Evolutionary conservation across 1,139 yeast genomes (phyloP).

Genomic region (Blastobotrys ciferrii): DNA sequence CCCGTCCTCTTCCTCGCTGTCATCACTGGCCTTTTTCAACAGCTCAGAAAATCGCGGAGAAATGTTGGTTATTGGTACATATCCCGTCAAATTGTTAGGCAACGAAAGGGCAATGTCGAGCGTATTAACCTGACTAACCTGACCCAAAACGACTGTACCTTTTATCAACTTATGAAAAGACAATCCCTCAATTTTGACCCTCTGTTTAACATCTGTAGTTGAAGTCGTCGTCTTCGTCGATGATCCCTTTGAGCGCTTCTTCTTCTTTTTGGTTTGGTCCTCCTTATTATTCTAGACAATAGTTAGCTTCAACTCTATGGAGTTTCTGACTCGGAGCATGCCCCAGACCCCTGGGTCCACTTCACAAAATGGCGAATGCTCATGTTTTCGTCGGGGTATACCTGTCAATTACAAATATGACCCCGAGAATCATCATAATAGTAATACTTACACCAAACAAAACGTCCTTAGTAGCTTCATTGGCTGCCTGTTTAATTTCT

Average conservation of each 20-base stretch:
- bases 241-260: constrained; percentile 21
- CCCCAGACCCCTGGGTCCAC: no score
- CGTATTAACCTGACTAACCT: constrained; percentile 57
- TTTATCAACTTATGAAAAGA: constrained; percentile 59
- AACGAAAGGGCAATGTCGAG: constrained; percentile 67
- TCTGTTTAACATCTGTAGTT: constrained; percentile 26
- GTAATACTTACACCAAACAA: constrained; percentile 59
- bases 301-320: no score
- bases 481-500: constrained; percentile 89
- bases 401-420: no score
- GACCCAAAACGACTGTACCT: constrained; percentile 77
- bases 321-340: no score
- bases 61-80: constrained; percentile 71
- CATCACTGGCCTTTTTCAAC: constrained; percentile 48
- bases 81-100: constrained; percentile 83
- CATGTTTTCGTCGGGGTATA: no score
- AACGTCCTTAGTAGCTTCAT: constrained; percentile 88
- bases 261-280: constrained; percentile 9
- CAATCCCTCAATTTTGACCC: constrained; percentile 55
- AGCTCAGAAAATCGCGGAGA: constrained; percentile 59
- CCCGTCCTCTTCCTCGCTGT: constrained; percentile 39
- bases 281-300: background rate
- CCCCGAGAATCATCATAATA: no score
- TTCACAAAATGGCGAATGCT: no score
- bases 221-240: constrained; percentile 21